Evolutionary conservation across 2,329 filamentous ascomycete genomes (phyloP).

Genomic region (Scopulariopsis brevicaulis): DNA sequence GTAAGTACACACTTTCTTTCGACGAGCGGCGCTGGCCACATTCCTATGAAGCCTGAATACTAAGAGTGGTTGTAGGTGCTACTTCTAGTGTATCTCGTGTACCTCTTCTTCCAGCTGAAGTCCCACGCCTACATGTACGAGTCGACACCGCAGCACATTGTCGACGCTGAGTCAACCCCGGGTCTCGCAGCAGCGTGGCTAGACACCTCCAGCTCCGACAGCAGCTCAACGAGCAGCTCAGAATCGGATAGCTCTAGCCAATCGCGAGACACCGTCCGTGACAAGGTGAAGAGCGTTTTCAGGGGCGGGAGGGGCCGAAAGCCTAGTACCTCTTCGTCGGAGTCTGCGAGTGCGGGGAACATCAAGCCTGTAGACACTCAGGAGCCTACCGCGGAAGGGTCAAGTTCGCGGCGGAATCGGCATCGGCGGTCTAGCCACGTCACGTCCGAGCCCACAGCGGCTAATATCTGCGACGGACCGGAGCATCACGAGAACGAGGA

Average conservation of each 20-base stretch:
- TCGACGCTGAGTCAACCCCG: slow-evolving; percentile 82
- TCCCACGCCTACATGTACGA: slow-evolving; percentile 88
- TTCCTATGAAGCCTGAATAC: not conserved
- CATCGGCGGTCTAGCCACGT: not conserved
- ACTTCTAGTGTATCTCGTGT: slow-evolving; percentile 70
- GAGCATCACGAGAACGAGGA: slow-evolving; percentile 23
- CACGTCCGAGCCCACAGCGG: not conserved
- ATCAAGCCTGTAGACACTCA: slow-evolving; percentile 8
- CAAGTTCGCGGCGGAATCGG: not conserved
- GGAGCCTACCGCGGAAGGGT: not conserved
- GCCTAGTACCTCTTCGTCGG: slow-evolving; percentile 61
- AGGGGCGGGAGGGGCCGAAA: slow-evolving; percentile 62
- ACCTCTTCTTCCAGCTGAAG: slow-evolving; percentile 83
- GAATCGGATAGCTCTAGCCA: slow-evolving; percentile 40
- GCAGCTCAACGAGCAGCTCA: slow-evolving; percentile 35
- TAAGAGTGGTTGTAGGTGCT: slow-evolving; percentile 40
- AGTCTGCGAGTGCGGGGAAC: slow-evolving; percentile 23
- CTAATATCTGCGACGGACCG: not conserved
- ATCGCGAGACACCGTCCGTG: slow-evolving; percentile 47
- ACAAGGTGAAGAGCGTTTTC: slow-evolving; percentile 66
- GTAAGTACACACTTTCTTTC: slow-evolving; percentile 31
- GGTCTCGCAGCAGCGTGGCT: slow-evolving; percentile 75
- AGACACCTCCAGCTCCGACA: slow-evolving; percentile 53
- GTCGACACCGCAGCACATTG: slow-evolving; percentile 83
- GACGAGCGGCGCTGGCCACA: not conserved